Base-by-base conservation (phyloP, 495 filamentous ascomycete genomes). In the Cercophora scortea region DNA sequence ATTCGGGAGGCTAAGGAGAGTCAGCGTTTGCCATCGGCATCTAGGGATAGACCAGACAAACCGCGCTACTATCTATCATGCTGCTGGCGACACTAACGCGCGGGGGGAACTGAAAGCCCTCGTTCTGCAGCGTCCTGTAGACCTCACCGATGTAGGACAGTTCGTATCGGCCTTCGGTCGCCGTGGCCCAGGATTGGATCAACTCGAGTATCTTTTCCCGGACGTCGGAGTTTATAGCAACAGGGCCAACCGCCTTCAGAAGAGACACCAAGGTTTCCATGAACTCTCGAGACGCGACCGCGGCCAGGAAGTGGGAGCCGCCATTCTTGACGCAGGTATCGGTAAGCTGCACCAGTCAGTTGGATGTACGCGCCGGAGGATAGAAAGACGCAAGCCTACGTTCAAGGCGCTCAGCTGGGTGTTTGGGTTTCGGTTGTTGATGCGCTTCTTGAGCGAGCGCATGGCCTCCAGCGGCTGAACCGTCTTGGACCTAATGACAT, bases 251-350 rank as follows among this genome's bases (percentile, higher is more conserved):
- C 6, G 80, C 83, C 64, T 92, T 93, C 39, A 97, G 74, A 7
- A 98, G 74, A 15, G 90, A 95, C 9, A 90, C 87, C 34, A 97
- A 70, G 61, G 95, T 96, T 68, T 97, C 93, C 89, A 98, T 94
- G 59, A 97, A 98, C 71, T 98, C 93, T 51, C 92, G 82, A 3
- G 91, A 95, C 12, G 93, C 92, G 53, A 98, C 91, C 70, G 97
- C 93, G 46, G 83, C 77, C 42, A 98, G 81, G 63, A 98, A 98
- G 70, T 98, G 93, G n/a, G 85, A 82, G 42, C 93, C 93, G 19
- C 93, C 93, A 71, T 98, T 98, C 70, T 98, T 98, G 33, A 97
- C 92, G 64, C 93, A 97, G 6, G 93, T 97, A 73, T 98, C 93
- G 33, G 92, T 96, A 54, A 98, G 85, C 74, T 77, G 51, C 11